Evolutionary conservation across 441 rosid genomes (phyloP).

Genomic region (Macaranga tanarius): DNA sequence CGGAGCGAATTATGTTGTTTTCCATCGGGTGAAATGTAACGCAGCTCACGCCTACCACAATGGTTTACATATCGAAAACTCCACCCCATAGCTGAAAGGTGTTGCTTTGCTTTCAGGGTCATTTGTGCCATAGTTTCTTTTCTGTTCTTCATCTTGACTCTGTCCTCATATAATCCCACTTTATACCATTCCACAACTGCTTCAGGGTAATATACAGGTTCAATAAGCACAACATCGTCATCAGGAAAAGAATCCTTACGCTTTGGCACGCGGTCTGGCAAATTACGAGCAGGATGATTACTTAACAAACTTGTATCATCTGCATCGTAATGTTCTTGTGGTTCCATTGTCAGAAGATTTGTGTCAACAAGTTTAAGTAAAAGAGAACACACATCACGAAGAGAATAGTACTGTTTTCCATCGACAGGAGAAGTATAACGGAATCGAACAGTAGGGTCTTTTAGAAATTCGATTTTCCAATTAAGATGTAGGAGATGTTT

Average conservation of each 20-base stretch:
- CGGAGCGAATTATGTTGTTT: slow-evolving; percentile 41
- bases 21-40: slow-evolving; percentile 43
- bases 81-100: slow-evolving; percentile 62
- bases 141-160: not conserved
- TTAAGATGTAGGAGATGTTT: slow-evolving; percentile 60
- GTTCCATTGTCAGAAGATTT: slow-evolving; percentile 17
- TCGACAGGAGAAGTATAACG: slow-evolving; percentile 63
- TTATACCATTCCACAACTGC: slow-evolving; percentile 43
- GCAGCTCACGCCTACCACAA: slow-evolving; percentile 26
- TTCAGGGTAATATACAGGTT: slow-evolving; percentile 44
- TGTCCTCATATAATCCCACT: slow-evolving; percentile 21
- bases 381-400: slow-evolving; percentile 45
- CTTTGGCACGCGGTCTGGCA: slow-evolving; percentile 10
- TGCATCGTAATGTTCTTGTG: slow-evolving; percentile 18
- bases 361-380: slow-evolving; percentile 23
- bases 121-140: slow-evolving; percentile 1
- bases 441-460: slow-evolving; percentile 25
- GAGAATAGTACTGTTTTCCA: slow-evolving; percentile 51
- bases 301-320: no score
- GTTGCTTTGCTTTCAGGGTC: slow-evolving; percentile 42
- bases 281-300: slow-evolving; percentile 18
- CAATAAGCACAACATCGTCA: slow-evolving; percentile 22
- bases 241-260: slow-evolving; percentile 17
- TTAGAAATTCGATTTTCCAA: slow-evolving; percentile 51
- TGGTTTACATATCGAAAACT: slow-evolving; percentile 7